Conservation (phyloP, 2,329 filamentous ascomycete species). For the Colletotrichum endophyticum region DNA sequence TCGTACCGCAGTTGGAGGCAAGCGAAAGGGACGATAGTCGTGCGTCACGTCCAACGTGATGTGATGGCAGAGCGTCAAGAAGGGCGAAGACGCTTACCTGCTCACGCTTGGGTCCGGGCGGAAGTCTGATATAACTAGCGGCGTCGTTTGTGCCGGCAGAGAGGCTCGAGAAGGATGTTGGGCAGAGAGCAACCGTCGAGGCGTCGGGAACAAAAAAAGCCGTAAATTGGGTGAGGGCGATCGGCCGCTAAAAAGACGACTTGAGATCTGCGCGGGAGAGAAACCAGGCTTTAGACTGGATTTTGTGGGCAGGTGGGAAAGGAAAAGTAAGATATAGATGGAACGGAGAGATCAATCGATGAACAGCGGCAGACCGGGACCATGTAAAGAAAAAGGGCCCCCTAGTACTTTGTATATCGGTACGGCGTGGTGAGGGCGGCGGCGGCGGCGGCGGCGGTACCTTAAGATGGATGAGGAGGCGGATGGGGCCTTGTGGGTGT, state of each 20-base stretch:
- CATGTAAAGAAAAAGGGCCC: conserved; percentile 27
- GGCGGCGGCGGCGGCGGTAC: conserved; percentile 2
- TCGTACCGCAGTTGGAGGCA: background rate
- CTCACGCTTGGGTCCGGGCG: background rate
- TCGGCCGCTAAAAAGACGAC: conserved; percentile 5
- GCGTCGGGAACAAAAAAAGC: background rate
- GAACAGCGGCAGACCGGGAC: background rate
- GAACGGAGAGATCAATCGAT: background rate
- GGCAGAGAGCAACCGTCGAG: background rate
- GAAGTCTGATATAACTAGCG: background rate
- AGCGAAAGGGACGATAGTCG: background rate
- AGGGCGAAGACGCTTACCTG: background rate
- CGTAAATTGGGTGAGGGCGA: conserved; percentile 10
- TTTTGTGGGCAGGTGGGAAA: background rate
- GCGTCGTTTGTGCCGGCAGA: background rate
- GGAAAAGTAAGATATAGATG: conserved; percentile 2
- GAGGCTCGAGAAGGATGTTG: background rate
- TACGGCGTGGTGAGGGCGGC: background rate
- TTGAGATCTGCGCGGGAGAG: conserved; percentile 15
- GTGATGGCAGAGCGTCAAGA: background rate
- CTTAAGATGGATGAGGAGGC: conserved; percentile 8
- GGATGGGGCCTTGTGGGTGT: conserved; percentile 3
- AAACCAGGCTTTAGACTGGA: background rate
- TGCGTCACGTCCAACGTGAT: background rate
- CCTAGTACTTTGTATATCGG: background rate